These are phyloP conservation scores for Fragaria iinumae DNA, from an alignment of 306 rosid genomes.

Conservation along the genomic window DNA sequence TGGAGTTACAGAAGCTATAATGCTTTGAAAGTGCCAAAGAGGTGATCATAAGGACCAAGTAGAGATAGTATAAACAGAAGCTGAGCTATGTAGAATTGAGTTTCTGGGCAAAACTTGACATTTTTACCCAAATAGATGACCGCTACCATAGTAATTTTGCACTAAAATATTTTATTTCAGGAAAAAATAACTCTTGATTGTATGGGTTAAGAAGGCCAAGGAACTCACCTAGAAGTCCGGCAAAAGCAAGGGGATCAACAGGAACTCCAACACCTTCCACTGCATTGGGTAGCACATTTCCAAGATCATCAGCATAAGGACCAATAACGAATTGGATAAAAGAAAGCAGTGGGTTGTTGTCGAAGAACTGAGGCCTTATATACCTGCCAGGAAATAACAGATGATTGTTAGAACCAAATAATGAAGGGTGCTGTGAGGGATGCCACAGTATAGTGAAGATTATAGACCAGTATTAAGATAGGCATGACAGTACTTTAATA, in stretches of 20 bases:
- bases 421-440: not conserved
- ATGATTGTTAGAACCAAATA: not conserved
- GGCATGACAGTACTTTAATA: not conserved
- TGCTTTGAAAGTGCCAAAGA: not conserved
- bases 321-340: conserved; percentile 81
- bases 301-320: conserved; percentile 91
- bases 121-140: not conserved
- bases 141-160: not conserved
- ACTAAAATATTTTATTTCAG: not conserved
- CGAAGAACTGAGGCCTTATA: conserved; percentile 90
- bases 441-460: not conserved
- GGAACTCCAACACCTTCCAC: conserved; percentile 99
- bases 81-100: not conserved
- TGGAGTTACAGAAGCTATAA: not conserved
- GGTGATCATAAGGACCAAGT: not conserved
- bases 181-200: not conserved
- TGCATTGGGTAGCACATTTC: conserved; percentile 90
- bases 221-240: conserved; percentile 77
- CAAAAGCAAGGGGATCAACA: conserved; percentile 94
- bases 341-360: conserved; percentile 84
- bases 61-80: not conserved
- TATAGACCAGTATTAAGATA: not conserved
- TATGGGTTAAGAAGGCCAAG: not conserved
- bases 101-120: not conserved
- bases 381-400: conserved; percentile 53